Conservation (phyloP, 2,329 filamentous ascomycete species). For the Xylariomycetidae sp. region DNA sequence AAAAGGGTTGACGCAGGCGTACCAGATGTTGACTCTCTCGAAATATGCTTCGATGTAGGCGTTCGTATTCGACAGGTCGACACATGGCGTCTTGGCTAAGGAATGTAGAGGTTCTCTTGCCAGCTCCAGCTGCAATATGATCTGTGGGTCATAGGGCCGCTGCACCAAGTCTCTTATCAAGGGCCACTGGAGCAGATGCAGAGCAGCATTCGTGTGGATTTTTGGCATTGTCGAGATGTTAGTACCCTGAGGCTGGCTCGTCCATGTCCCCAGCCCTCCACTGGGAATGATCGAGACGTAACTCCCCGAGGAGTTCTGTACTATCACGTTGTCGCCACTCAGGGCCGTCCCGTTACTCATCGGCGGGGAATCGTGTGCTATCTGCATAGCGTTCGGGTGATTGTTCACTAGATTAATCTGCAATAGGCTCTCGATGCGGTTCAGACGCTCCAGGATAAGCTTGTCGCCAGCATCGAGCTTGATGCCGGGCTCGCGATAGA, state of each 20-base stretch:
- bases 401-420: conserved; percentile 59
- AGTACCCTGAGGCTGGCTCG: conserved; percentile 42
- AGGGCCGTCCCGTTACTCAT: conserved; percentile 60
- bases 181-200: conserved; percentile 76
- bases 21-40: conserved; percentile 77
- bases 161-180: conserved; percentile 74
- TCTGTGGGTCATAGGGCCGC: conserved; percentile 73
- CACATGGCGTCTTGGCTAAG: conserved; percentile 57
- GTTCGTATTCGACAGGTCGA: conserved; percentile 70
- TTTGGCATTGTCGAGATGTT: conserved; percentile 87
- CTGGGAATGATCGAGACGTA: conserved; percentile 54
- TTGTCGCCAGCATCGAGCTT: conserved; percentile 86
- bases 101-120: conserved; percentile 68
- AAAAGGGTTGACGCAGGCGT: conserved; percentile 79
- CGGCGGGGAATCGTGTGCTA: conserved; percentile 59
- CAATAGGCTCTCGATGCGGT: conserved; percentile 73
- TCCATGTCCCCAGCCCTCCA: conserved; percentile 69
- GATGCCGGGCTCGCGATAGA: conserved; percentile 81
- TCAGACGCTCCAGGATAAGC: conserved; percentile 73
- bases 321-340: conserved; percentile 53
- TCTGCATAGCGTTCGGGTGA: conserved; percentile 45
- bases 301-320: conserved; percentile 37
- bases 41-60: conserved; percentile 78
- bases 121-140: conserved; percentile 79
- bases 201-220: conserved; percentile 73